Conservation (phyloP, 371 early-diverging fungal genomes). For the Syncephalastrum monosporum region DNA sequence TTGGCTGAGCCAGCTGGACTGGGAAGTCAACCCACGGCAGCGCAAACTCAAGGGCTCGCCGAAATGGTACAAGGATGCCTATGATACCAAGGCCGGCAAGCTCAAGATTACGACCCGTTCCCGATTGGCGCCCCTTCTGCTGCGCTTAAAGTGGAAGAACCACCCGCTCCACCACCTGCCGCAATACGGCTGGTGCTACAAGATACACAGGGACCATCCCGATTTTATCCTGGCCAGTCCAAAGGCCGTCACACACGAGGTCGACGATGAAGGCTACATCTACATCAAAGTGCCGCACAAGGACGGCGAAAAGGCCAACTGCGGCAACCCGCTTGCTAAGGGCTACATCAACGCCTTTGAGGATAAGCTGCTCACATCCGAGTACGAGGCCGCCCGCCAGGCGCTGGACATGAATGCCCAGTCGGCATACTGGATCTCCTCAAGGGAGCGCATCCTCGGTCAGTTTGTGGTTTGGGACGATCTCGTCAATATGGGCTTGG, state of each 20-base stretch:
- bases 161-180: constrained; percentile 75
- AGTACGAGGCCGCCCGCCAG: constrained; percentile 70
- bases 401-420: constrained; percentile 77
- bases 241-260: constrained; percentile 15
- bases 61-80: constrained; percentile 86
- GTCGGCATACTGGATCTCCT: constrained; percentile 93
- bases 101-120: constrained; percentile 72
- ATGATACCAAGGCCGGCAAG: constrained; percentile 53
- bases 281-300: constrained; percentile 87
- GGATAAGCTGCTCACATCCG: constrained; percentile 72
- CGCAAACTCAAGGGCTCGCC: constrained; percentile 72
- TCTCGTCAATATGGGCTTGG: constrained; percentile 47
- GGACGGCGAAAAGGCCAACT: constrained; percentile 79
- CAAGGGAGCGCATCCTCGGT: constrained; percentile 76
- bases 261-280: constrained; percentile 39
- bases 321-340: constrained; percentile 88
- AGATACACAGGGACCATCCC: constrained; percentile 36
- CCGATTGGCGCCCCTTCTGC: constrained; percentile 77
- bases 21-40: constrained; percentile 59
- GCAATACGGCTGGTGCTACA: constrained; percentile 82
- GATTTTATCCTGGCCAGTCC: neutral
- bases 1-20: constrained; percentile 89
- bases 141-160: constrained; percentile 83
- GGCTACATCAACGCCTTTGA: constrained; percentile 78
- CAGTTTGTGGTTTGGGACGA: constrained; percentile 88